phyloP scores from a whole-genome alignment of 805 yeast species.

The Novakomyces olei region DNA sequence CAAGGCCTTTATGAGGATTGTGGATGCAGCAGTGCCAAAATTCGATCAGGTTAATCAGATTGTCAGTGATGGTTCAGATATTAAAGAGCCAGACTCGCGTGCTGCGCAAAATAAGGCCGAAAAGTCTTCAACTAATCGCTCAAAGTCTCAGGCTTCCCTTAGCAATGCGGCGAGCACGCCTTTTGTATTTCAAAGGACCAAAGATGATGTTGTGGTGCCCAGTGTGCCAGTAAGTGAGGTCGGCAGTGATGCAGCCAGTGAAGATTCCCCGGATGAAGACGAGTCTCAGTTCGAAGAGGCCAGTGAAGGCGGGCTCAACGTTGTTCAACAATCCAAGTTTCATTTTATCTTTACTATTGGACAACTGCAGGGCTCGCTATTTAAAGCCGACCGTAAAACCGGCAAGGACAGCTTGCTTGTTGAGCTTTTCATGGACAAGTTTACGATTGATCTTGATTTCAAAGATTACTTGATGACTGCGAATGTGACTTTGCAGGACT shows the following conservation, averaged over 20 bases:
- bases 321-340: slow-evolving; percentile 35
- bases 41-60: too few relatives aligned
- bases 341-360: slow-evolving; percentile 57
- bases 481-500: slow-evolving; percentile 38
- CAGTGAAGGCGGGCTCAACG: slow-evolving; percentile 6
- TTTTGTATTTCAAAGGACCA: too few relatives aligned
- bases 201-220: too few relatives aligned
- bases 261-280: slow-evolving; percentile 4
- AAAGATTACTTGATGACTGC: slow-evolving; percentile 42
- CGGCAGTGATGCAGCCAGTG: slow-evolving; percentile 10
- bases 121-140: too few relatives aligned
- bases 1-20: slow-evolving; percentile 58
- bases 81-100: too few relatives aligned
- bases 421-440: slow-evolving; percentile 46
- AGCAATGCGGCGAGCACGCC: too few relatives aligned
- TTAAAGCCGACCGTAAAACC: slow-evolving; percentile 18
- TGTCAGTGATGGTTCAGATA: too few relatives aligned
- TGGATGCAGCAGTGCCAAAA: slow-evolving; percentile 48
- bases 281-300: slow-evolving; percentile 4
- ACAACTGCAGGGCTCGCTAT: slow-evolving; percentile 39
- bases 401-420: slow-evolving; percentile 26
- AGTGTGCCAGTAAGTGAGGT: too few relatives aligned
- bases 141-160: too few relatives aligned
- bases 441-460: slow-evolving; percentile 37
- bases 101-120: too few relatives aligned